Percentiles rank a stretch among this genome's conserved stretches.
phyloP scores from a whole-genome alignment of 768 basidiomycete genomes.

The Agaricus sinodeliciosus region DNA sequence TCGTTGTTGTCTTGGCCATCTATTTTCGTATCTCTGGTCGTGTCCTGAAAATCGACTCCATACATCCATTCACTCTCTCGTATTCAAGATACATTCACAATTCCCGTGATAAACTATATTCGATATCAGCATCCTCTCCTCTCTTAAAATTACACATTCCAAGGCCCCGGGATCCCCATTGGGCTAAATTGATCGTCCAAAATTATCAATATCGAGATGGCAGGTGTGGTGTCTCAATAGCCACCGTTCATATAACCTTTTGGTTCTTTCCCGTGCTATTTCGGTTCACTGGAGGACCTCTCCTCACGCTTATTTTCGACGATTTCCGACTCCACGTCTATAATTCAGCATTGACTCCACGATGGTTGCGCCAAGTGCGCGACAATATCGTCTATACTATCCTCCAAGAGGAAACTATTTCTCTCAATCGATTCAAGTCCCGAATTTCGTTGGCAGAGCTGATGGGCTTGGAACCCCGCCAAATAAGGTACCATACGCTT shows the following conservation, averaged over 20 bases:
- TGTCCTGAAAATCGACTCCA: neutral
- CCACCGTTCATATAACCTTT: neutral
- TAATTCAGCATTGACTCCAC: neutral
- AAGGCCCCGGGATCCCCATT: neutral
- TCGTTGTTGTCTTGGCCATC: neutral
- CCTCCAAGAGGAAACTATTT: neutral
- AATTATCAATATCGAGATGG: neutral
- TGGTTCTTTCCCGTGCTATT: conserved; percentile 4
- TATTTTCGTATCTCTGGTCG: neutral
- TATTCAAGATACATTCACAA: neutral
- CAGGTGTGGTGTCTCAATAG: neutral
- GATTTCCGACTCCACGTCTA: neutral
- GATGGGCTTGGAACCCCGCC: neutral
- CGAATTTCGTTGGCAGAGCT: neutral
- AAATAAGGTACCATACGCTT: neutral
- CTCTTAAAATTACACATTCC: neutral
- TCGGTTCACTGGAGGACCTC: neutral
- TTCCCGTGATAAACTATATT: neutral
- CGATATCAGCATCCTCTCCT: neutral
- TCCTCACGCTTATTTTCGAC: neutral
- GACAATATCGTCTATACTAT: neutral
- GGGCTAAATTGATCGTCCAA: neutral
- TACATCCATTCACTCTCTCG: neutral
- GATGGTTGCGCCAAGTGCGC: neutral
- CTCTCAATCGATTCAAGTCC: neutral